These are phyloP conservation scores for Metschnikowia corniflorae DNA, from an alignment of 805 yeast genomes.

Conservation along the genomic window DNA sequence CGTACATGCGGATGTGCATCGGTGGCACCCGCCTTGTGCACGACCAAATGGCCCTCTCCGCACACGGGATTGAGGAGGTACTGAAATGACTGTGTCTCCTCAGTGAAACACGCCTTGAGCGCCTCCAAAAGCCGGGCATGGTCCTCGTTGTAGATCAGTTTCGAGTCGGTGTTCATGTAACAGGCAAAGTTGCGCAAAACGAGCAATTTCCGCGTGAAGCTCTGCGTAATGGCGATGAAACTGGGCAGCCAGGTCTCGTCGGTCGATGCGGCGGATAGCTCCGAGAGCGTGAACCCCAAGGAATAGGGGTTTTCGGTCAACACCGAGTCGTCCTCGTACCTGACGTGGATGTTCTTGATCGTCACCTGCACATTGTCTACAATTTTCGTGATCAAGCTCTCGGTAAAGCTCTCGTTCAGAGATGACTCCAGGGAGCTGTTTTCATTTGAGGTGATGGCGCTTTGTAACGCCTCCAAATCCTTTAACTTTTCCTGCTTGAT, in stretches of 20 bases:
- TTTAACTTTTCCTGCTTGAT: slow-evolving; percentile 65
- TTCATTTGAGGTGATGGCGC: slow-evolving; percentile 33
- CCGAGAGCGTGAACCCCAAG: slow-evolving; percentile 77
- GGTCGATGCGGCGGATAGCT: slow-evolving; percentile 88
- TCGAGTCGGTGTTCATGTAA: slow-evolving; percentile 77
- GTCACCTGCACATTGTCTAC: slow-evolving; percentile 91
- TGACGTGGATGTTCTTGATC: slow-evolving; percentile 82
- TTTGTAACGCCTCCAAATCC: slow-evolving; percentile 61
- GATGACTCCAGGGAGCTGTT: slow-evolving; percentile 1
- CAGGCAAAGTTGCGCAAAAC: slow-evolving; percentile 70
- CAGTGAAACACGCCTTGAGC: slow-evolving; percentile 45
- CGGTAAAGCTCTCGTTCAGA: slow-evolving; percentile 75
- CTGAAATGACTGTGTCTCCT: slow-evolving; percentile 31
- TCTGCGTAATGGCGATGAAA: slow-evolving; percentile 68
- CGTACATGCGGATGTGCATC: slow-evolving; percentile 64
- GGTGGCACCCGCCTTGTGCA: slow-evolving; percentile 77
- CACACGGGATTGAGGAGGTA: slow-evolving; percentile 81
- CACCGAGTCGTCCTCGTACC: slow-evolving; percentile 79
- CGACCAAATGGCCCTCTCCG: slow-evolving; percentile 77
- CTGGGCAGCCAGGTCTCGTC: slow-evolving; percentile 82
- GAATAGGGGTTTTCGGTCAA: slow-evolving; percentile 76
- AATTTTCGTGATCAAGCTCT: slow-evolving; percentile 80
- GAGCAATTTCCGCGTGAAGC: slow-evolving; percentile 70
- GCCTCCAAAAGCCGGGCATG: slow-evolving; percentile 45
- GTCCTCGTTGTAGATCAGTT: slow-evolving; percentile 46